These are phyloP conservation scores for Blastocrithidia nonstop DNA, from an alignment of 208 protist species.

Conservation along the genomic window DNA sequence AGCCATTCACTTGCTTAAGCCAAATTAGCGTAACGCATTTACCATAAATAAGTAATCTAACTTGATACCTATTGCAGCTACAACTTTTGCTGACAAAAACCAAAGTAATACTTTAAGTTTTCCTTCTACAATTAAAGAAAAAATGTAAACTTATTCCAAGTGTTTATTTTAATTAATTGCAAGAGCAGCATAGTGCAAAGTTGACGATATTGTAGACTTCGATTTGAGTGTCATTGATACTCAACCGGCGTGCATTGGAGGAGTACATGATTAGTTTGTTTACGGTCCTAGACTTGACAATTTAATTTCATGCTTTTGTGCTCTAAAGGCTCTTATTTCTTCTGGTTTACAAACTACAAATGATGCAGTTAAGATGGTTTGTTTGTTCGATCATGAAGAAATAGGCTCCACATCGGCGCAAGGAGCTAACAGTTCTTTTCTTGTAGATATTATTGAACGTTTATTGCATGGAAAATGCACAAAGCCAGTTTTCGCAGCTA, in stretches of 20 bases:
- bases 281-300: slow-evolving; percentile 93
- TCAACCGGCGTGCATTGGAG: slow-evolving; percentile 82
- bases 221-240: slow-evolving; percentile 92
- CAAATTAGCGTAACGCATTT: slow-evolving; percentile 68
- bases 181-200: slow-evolving; percentile 23
- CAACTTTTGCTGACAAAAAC: slow-evolving; percentile 12
- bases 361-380: slow-evolving; percentile 70
- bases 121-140: neutral
- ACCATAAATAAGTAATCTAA: slow-evolving; percentile 92
- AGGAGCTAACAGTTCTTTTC: slow-evolving; percentile 58
- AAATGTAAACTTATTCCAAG: slow-evolving; percentile 28
- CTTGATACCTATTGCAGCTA: slow-evolving; percentile 84
- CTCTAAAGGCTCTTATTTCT: slow-evolving; percentile 64
- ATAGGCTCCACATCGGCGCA: slow-evolving; percentile 63
- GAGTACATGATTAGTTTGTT: slow-evolving; percentile 91
- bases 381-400: slow-evolving; percentile 86
- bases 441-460: slow-evolving; percentile 68
- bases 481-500: slow-evolving; percentile 51
- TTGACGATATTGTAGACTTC: slow-evolving; percentile 89
- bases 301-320: slow-evolving; percentile 88
- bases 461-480: slow-evolving; percentile 15
- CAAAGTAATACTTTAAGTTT: too few relatives aligned
- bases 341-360: slow-evolving; percentile 32
- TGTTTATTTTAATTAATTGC: slow-evolving; percentile 66
- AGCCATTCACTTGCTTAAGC: slow-evolving; percentile 90